Percentiles rank a stretch among this genome's conserved stretches.
phyloP scores from a whole-genome alignment of 2,329 filamentous ascomycete genomes.

The Diaporthe batatas region DNA sequence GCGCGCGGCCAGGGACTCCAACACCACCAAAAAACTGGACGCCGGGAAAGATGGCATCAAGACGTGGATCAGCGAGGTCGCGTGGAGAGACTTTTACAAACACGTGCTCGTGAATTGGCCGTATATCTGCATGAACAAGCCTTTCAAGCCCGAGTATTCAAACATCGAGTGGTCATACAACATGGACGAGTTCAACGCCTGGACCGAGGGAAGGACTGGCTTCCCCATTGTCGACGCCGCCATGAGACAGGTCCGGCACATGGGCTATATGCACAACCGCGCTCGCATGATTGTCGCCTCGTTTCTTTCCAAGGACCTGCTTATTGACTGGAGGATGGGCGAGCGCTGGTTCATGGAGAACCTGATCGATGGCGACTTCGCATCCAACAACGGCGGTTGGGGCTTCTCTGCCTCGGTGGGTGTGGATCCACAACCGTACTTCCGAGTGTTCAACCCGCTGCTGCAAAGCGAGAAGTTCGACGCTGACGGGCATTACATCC shows the following conservation, averaged over 20 bases:
- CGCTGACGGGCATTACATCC: conserved; percentile 81
- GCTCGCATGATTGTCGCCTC: conserved; percentile 87
- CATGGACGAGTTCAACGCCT: conserved; percentile 75
- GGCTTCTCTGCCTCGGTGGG: conserved; percentile 60
- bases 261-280: conserved; percentile 87
- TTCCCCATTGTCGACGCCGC: conserved; percentile 89
- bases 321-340: conserved; percentile 87
- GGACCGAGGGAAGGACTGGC: conserved; percentile 81
- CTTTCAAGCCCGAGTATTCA: conserved; percentile 84
- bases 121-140: conserved; percentile 78
- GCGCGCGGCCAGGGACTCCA: conserved; percentile 68
- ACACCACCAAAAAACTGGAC: conserved; percentile 75
- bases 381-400: conserved; percentile 78
- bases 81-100: conserved; percentile 90
- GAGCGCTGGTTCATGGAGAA: conserved; percentile 88
- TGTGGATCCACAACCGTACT: conserved; percentile 76
- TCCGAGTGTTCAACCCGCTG: conserved; percentile 89
- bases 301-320: conserved; percentile 83
- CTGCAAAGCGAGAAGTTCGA: conserved; percentile 91
- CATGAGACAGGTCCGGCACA: conserved; percentile 80
- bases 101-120: conserved; percentile 90
- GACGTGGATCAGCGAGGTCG: conserved; percentile 85
- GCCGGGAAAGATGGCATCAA: conserved; percentile 75
- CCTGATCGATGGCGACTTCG: conserved; percentile 83
- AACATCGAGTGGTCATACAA: conserved; percentile 88